Base-by-base conservation (phyloP, 1,139 yeast genomes). In the Nakaseomyces kungkrabaensis region DNA sequence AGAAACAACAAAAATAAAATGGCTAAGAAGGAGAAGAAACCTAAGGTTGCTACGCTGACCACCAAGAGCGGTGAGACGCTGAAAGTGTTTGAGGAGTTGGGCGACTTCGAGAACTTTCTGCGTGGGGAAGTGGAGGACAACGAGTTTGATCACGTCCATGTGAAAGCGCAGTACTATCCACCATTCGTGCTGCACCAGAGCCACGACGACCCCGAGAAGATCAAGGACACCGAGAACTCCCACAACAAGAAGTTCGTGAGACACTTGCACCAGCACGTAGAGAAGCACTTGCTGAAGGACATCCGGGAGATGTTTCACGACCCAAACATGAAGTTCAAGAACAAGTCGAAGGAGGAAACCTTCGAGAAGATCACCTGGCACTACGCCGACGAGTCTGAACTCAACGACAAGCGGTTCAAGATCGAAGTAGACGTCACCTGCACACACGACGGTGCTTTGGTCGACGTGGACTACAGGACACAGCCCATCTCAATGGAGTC, bases 111-210 rank as follows among this genome's bases (percentile, higher is more conserved):
- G 64, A 74, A 75, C 43, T 83, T 72, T 65, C 71, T 84, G 53
- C 74, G 81, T 59, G 87, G 81, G 60, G 89, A 83, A 63, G 79
- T 85, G n/a, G 82, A 85, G 77, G 89, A 83, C 64, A 80, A 82
- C 53, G 89, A 82, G 52, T 81, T 77, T 61, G 85, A 80, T 62
- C 78, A 79, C 59, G 72, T 80, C 59, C 85, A 82, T 63, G 85
- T 85, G 44, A 81, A 77, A 56, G 71, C 82, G 54, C 72, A 72
- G 49, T 84, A 84, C 66, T 75, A 79, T 59, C 92, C 92, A 26
- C 90, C 90, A 47, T 84, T 84, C 62, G 77, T 84, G 47, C 60
- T 82, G 68, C 76, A 77, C 57, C 85, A 79, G 56, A 77, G 83
- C 55, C 86, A 80, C 57, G 78, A 81, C 52, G 80, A 83, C 62